Conservation (phyloP, 1,139 yeast species). For the Candida tunisiensis region DNA sequence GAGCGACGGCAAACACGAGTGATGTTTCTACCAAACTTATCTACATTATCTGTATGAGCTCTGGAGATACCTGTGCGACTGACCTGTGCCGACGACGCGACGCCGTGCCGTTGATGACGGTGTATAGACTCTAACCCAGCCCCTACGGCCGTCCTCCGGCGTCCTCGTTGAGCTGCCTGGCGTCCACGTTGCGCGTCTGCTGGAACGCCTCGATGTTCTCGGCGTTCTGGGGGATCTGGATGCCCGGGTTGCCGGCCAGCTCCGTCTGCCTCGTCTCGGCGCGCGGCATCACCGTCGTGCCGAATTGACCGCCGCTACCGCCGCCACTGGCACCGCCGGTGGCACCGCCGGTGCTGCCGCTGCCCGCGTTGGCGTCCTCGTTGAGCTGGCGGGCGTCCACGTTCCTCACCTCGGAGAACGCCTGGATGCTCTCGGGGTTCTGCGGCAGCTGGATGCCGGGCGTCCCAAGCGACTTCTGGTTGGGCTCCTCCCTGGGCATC, state of each 20-base stretch:
- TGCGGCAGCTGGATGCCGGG: slow-evolving; percentile 15
- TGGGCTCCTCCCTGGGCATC: slow-evolving; percentile 13
- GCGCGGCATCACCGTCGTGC: slow-evolving; percentile 15
- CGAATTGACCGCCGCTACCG: no score
- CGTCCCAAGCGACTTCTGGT: slow-evolving; percentile 6
- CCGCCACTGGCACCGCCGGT: no score
- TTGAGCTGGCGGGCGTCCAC: slow-evolving; percentile 17
- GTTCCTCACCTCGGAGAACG: slow-evolving; percentile 12
- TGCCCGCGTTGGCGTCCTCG: slow-evolving; percentile 10
- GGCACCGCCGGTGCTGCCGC: no score
- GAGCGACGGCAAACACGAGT: no score
- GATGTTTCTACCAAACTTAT: no score
- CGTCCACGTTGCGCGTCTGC: slow-evolving; percentile 14
- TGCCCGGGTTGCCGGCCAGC: slow-evolving; percentile 12
- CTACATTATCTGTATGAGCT: no score
- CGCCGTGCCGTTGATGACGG: no score
- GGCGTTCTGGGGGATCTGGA: slow-evolving; percentile 13
- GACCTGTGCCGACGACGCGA: no score
- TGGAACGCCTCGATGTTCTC: slow-evolving; percentile 12
- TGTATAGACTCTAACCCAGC: no score
- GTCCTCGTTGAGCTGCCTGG: slow-evolving; percentile 14
- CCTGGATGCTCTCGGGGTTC: slow-evolving; percentile 12
- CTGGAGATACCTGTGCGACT: no score
- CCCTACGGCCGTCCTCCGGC: no score
- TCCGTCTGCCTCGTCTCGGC: slow-evolving; percentile 8